Evolutionary conservation across 2,329 filamentous ascomycete genomes (phyloP), one percentile per base, ranked within the genome.

Genomic region (Fusarium illudens): DNA sequence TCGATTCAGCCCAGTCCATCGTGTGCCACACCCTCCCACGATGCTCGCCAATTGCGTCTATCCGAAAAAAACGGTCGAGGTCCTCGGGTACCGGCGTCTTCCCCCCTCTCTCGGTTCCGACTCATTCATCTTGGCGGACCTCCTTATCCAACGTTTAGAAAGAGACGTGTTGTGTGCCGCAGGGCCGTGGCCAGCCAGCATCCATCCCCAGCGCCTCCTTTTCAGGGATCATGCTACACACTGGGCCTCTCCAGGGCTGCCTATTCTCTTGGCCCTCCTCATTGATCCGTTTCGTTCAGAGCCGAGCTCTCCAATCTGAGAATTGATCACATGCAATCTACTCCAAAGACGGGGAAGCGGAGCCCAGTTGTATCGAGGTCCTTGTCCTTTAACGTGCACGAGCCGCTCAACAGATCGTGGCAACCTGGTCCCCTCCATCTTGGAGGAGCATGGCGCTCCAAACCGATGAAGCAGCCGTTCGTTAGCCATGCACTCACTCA

Each of bases 301-400:
- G 17, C 20, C 25, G 34, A 53, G 12, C 51, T 55, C 27, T 44
- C 27, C 20, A 46, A 58, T 33, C 42, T 29, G 37, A 33, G 22
- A 36, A 17, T 27, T 36, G 30, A 32, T 63, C 65, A 51, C 46
- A 69, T 63, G 65, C 36, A 52, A 39, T 36, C 22, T 19, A 19
- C 20, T 9, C 19, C 49, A 27, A 51, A 58, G 33, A 66, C 58
- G 53, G 62, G 65, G 65, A 66, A 68, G 53, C 59, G 51, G 65
- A 63, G 34, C 44, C 10, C 11, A 17, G 32, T 55, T 29, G 8
- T 67, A 67, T 67, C 65, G 25, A 36, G 17, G 42, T 34, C 66
- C 44, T 62, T 48, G 37, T 57, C 15, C 17, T 34, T 32, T 10
- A 11, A 44, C 27, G 36, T 39, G 62, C 65, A 66, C 62, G 34